phyloP scores from a whole-genome alignment of 192 early-diverging fungal species.

The Spinellus fusiger region DNA sequence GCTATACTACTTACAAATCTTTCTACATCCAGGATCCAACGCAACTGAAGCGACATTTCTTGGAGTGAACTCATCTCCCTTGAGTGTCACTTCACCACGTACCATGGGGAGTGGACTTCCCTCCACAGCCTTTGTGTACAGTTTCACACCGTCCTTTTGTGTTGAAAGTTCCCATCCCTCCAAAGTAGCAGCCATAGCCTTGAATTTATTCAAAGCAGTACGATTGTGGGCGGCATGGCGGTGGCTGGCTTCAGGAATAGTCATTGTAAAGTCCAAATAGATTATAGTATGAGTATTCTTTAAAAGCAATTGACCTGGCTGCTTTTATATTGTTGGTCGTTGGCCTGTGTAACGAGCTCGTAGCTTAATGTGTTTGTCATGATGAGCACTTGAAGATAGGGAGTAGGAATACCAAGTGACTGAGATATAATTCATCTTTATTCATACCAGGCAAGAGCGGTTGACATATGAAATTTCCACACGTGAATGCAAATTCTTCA shows the following conservation, averaged over 20 bases:
- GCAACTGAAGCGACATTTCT: constrained; percentile 41
- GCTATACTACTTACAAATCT: constrained; percentile 31
- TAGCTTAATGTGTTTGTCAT: no score
- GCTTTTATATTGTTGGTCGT: no score
- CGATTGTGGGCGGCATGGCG: constrained; percentile 32
- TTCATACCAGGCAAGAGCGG: no score
- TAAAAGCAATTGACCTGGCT: no score
- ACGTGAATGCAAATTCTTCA: no score
- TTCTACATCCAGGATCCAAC: constrained; percentile 37
- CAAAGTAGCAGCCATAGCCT: constrained; percentile 34
- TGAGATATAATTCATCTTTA: no score
- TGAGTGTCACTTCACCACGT: constrained; percentile 42
- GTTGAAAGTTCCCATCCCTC: constrained; percentile 44
- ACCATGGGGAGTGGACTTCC: constrained; percentile 39
- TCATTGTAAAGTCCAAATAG: no score
- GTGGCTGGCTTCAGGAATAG: constrained; percentile 24
- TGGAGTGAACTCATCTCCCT: constrained; percentile 33
- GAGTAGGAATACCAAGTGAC: no score
- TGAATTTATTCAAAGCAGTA: constrained; percentile 30
- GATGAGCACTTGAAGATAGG: no score
- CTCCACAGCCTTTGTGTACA: constrained; percentile 36
- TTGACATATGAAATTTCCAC: no score
- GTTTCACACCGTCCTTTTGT: constrained; percentile 40
- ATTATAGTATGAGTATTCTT: no score
- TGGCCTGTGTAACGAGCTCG: no score